A percentile compares a stretch with the other conserved stretches of the same genome.
Evolutionary conservation across 2,329 filamentous ascomycete species (phyloP).

Genomic region (Elsinoe ampelina): DNA sequence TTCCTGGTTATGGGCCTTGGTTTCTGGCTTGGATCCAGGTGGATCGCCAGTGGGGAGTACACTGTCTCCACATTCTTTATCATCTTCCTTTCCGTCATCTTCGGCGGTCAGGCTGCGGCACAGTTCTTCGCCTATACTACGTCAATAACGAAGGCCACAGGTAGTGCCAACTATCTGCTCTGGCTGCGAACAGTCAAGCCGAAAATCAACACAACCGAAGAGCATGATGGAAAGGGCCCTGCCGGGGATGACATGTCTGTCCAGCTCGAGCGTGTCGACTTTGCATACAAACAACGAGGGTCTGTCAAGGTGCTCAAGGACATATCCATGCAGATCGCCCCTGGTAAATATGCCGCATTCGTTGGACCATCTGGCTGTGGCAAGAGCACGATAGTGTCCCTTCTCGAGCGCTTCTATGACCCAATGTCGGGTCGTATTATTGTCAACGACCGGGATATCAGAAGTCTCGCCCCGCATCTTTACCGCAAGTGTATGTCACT

Average conservation of each 20-base stretch:
- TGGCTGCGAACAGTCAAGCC: constrained; percentile 33
- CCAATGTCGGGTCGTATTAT: constrained; percentile 32
- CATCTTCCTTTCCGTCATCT: constrained; percentile 56
- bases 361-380: constrained; percentile 42
- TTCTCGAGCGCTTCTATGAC: constrained; percentile 41
- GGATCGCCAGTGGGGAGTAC: constrained; percentile 28
- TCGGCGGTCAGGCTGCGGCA: constrained; percentile 58
- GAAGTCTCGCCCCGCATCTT: constrained; percentile 50
- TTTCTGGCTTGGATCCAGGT: constrained; percentile 29
- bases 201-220: constrained; percentile 30
- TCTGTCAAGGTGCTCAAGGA: constrained; percentile 23
- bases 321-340: constrained; percentile 21
- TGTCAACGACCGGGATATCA: constrained; percentile 50
- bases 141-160: constrained; percentile 28
- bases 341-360: constrained; percentile 37
- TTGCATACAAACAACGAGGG: constrained; percentile 22
- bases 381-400: constrained; percentile 38
- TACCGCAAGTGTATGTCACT: constrained; percentile 57
- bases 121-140: constrained; percentile 55
- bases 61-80: constrained; percentile 42
- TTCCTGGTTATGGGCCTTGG: constrained; percentile 26
- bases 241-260: constrained; percentile 18
- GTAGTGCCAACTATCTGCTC: constrained; percentile 36
- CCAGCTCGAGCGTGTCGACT: constrained; percentile 22
- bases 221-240: constrained; percentile 25